These are phyloP conservation scores for Sugiyamaella chiloensis DNA, from an alignment of 805 yeast species.

Conservation along the genomic window DNA sequence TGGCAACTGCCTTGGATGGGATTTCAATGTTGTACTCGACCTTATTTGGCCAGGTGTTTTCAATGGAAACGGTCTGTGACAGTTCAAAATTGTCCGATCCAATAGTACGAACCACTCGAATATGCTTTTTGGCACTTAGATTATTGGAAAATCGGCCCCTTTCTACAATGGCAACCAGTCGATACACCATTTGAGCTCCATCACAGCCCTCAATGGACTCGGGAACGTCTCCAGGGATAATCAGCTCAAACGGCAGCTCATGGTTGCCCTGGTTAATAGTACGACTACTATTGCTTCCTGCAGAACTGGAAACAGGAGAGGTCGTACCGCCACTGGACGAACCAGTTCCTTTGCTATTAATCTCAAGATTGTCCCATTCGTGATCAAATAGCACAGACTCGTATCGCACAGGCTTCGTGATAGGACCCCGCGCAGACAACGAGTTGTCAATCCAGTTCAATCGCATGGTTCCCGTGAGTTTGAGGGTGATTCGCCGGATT, in stretches of 20 bases:
- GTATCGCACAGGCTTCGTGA: slow-evolving; percentile 34
- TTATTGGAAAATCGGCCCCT: slow-evolving; percentile 72
- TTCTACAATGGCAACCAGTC: slow-evolving; percentile 74
- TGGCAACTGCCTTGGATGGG: slow-evolving; percentile 85
- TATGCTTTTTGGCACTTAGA: slow-evolving; percentile 61
- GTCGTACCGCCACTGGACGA: slow-evolving; percentile 12
- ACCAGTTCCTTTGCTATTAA: slow-evolving; percentile 29
- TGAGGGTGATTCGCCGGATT: slow-evolving; percentile 60
- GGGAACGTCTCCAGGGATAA: slow-evolving; percentile 77
- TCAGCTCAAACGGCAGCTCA: slow-evolving; percentile 82
- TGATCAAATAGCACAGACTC: slow-evolving; percentile 70
- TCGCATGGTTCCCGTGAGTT: slow-evolving; percentile 63
- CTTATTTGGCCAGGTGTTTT: slow-evolving; percentile 92
- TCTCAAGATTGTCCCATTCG: slow-evolving; percentile 68
- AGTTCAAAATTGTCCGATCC: slow-evolving; percentile 85
- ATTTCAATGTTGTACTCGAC: slow-evolving; percentile 85
- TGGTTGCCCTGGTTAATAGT: slow-evolving; percentile 58
- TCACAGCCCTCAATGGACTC: slow-evolving; percentile 91
- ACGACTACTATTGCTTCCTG: slow-evolving; percentile 3
- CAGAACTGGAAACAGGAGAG: slow-evolving; percentile 3
- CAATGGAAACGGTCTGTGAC: slow-evolving; percentile 88
- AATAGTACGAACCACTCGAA: slow-evolving; percentile 81
- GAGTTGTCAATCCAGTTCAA: slow-evolving; percentile 60
- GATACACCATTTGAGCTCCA: slow-evolving; percentile 51
- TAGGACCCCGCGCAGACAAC: slow-evolving; percentile 35